phyloP scores from a whole-genome alignment of 768 basidiomycete species.

The Lactarius sanguifluus region DNA sequence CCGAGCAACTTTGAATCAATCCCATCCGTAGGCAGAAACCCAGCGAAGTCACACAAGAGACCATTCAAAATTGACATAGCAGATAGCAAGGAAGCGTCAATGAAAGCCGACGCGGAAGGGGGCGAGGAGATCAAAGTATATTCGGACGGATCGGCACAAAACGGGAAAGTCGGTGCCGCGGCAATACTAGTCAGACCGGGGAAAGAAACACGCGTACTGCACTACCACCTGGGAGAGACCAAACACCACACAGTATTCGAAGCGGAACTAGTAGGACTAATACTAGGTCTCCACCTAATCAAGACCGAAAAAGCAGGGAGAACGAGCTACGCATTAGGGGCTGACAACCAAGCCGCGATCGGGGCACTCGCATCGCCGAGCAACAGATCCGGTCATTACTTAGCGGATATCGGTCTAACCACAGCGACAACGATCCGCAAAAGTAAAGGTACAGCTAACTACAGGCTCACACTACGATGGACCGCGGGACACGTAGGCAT shows the following conservation, averaged over 20 bases:
- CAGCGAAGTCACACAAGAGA: neutral
- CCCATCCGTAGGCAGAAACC: neutral
- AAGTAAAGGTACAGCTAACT: neutral
- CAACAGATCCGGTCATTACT: neutral
- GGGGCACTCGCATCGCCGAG: neutral
- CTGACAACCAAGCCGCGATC: neutral
- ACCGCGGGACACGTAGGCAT: neutral
- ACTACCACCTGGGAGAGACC: neutral
- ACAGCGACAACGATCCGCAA: neutral
- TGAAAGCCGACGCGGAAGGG: neutral
- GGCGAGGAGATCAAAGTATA: conserved; percentile 16
- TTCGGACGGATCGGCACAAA: conserved; percentile 29
- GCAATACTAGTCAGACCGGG: neutral
- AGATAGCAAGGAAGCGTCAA: neutral
- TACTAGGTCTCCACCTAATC: neutral
- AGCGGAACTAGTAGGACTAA: neutral
- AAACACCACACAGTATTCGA: neutral
- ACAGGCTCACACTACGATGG: neutral
- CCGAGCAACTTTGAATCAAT: conserved; percentile 18
- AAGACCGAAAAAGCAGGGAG: neutral
- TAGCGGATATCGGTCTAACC: neutral
- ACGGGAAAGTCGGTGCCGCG: neutral
- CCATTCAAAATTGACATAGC: neutral
- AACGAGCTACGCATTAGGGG: no score
- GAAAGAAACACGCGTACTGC: neutral